These are phyloP conservation scores for Chrysosporium queenslandicum DNA, from an alignment of 2,329 filamentous ascomycete genomes.

Conservation along the genomic window DNA sequence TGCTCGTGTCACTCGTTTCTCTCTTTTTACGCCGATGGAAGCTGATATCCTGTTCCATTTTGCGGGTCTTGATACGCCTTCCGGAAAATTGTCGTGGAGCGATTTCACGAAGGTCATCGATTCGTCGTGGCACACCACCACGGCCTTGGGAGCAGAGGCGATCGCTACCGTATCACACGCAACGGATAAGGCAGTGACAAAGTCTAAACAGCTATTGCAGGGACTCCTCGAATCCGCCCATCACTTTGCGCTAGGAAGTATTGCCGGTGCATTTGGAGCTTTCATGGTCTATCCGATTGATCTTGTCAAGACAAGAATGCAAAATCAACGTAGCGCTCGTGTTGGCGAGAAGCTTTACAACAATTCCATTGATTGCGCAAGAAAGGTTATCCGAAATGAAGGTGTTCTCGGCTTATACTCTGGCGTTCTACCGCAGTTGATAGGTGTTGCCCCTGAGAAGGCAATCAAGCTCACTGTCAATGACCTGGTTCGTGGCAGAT, in stretches of 20 bases:
- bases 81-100: slow-evolving; percentile 65
- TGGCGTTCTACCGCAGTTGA: slow-evolving; percentile 85
- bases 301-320: slow-evolving; percentile 95
- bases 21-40: slow-evolving; percentile 95
- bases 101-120: slow-evolving; percentile 96
- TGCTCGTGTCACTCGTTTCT: slow-evolving; percentile 81
- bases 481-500: slow-evolving; percentile 70
- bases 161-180: slow-evolving; percentile 34
- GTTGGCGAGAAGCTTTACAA: slow-evolving; percentile 88
- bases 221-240: slow-evolving; percentile 67
- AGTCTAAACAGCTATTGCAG: slow-evolving; percentile 50
- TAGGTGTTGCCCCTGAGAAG: slow-evolving; percentile 98
- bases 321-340: slow-evolving; percentile 79
- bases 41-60: slow-evolving; percentile 98
- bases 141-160: slow-evolving; percentile 44
- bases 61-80: slow-evolving; percentile 80
- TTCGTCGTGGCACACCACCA: slow-evolving; percentile 70
- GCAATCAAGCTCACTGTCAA: slow-evolving; percentile 99
- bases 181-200: slow-evolving; percentile 46
- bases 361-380: slow-evolving; percentile 91
- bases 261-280: slow-evolving; percentile 92
- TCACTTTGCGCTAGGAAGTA: slow-evolving; percentile 78
- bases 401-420: slow-evolving; percentile 85
- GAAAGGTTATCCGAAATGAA: slow-evolving; percentile 87
- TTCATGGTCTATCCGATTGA: slow-evolving; percentile 99